Evolutionary conservation across 108 stramenopile genomes (phyloP).

Genomic region (Pseudonitzschia delicatissima): DNA sequence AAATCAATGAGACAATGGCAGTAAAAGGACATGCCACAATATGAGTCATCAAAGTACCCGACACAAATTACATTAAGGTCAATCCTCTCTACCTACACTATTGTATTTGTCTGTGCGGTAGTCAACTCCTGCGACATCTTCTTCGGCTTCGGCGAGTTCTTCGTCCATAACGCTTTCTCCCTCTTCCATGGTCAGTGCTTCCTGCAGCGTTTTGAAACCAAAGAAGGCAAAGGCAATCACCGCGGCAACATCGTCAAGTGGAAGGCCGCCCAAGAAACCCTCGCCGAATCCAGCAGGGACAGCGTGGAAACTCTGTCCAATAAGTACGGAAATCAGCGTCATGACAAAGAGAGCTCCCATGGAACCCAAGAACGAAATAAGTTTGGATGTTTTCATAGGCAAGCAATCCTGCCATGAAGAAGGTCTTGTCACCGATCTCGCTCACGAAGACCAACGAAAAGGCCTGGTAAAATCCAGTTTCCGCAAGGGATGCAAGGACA

Average conservation of each 20-base stretch:
- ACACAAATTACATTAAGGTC: no score
- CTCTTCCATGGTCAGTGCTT: slow-evolving; percentile 76
- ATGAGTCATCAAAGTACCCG: slow-evolving; percentile 10
- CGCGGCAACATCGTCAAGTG: slow-evolving; percentile 90
- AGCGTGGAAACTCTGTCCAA: slow-evolving; percentile 92
- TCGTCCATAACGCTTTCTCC: slow-evolving; percentile 84
- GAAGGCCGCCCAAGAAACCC: slow-evolving; percentile 65
- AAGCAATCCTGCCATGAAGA: slow-evolving; percentile 97
- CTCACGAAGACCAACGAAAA: slow-evolving; percentile 95
- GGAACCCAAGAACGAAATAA: slow-evolving; percentile 90
- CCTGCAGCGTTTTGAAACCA: slow-evolving; percentile 92
- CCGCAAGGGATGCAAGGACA: slow-evolving; percentile 41
- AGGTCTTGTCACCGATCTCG: slow-evolving; percentile 99
- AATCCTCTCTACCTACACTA: slow-evolving; percentile 51
- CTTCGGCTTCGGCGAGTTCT: slow-evolving; percentile 94
- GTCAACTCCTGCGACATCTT: slow-evolving; percentile 66
- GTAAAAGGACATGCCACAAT: background rate
- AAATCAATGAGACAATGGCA: background rate
- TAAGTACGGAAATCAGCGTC: slow-evolving; percentile 93
- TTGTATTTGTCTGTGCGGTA: slow-evolving; percentile 39
- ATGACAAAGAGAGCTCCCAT: slow-evolving; percentile 93
- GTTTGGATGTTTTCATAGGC: slow-evolving; percentile 83
- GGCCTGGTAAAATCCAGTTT: slow-evolving; percentile 89
- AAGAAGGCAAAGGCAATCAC: slow-evolving; percentile 95
- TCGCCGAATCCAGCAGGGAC: slow-evolving; percentile 64